A percentile compares a stretch with the other conserved stretches of the same genome.
These are phyloP conservation scores for Suhomyces prunicola DNA, from an alignment of 805 yeast genomes.

Conservation along the genomic window DNA sequence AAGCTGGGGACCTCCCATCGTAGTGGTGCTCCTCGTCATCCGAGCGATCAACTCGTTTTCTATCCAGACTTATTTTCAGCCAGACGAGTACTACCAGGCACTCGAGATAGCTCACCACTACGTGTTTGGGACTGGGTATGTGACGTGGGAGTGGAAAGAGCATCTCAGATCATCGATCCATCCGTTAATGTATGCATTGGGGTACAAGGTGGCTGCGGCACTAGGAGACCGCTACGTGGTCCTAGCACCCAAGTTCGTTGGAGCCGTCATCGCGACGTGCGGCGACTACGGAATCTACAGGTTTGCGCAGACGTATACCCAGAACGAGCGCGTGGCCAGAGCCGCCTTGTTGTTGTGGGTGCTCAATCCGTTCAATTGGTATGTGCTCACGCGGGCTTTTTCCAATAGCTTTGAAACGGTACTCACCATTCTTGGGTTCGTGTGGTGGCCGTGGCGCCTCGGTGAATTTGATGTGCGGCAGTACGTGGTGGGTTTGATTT, in stretches of 20 bases:
- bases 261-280: conserved; percentile 64
- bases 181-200: conserved; percentile 64
- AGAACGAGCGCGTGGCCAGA: conserved; percentile 33
- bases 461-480: conserved; percentile 8
- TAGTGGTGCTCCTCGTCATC: conserved; percentile 22
- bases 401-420: conserved; percentile 79
- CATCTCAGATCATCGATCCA: conserved; percentile 76
- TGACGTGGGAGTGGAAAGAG: conserved; percentile 93
- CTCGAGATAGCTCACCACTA: conserved; percentile 84
- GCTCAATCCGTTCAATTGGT: conserved; percentile 78
- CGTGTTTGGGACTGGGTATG: conserved; percentile 75
- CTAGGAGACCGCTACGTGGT: neutral
- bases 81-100: conserved; percentile 93
- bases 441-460: conserved; percentile 66
- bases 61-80: conserved; percentile 80
- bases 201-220: conserved; percentile 27
- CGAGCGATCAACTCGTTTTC: conserved; percentile 63
- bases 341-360: conserved; percentile 50
- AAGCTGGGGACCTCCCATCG: neutral
- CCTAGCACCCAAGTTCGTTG: conserved; percentile 58
- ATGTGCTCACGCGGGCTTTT: conserved; percentile 75
- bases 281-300: conserved; percentile 63
- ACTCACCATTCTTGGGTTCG: conserved; percentile 62
- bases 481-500: conserved; percentile 37
- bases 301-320: conserved; percentile 41